Base-by-base conservation (phyloP, 305 asterid genomes). In the Rubia occidens region DNA sequence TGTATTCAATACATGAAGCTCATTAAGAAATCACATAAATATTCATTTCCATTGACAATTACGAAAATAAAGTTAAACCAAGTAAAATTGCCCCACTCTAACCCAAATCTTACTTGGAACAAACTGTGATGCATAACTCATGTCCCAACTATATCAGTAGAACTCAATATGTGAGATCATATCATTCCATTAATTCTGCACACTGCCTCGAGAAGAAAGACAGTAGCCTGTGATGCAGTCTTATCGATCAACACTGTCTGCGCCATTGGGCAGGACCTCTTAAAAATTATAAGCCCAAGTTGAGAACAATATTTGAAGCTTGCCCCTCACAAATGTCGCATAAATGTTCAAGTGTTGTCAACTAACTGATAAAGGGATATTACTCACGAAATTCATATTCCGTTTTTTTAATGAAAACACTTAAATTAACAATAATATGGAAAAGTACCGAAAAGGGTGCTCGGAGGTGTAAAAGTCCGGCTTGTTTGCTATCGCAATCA, bases 381-480 rank as follows among this genome's bases (percentile, higher is more conserved):
- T 17, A 51, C 56, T 51, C 58, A 51, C 21, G 2, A 51, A 15
- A n/a, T 49, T 49, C 18, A 4, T 14, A 8, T 24, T 59, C 9
- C 39, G 6, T 21, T 9, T 32, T 32, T 24, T 24, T 24, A 32
- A 32, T 8, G 32, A 0, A 10, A 59, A 24, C 17, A n/a, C 24
- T 69, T 72, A 21, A 20, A 21, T 20, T 24, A 21, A 40, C 37
- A 56, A 72, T 77, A 43, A 60, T 66, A 63, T 73, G 51, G 58
- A 68, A 40, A 62, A 75, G 72, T 71, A 94, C 96, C 98, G 94
- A 81, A 93, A 93, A 71, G 97, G 97, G 83, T 85, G 98, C 73
- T 90, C 98, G 11, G 98, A 93, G 76, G 91, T 90, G 83, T 93
- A 93, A 80, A 93, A 93, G 68, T 86, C 92, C n/a, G 98, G 98